Evolutionary conservation across 176 grass and related monocot genomes (phyloP).

Genomic region (Pharus latifolius): DNA sequence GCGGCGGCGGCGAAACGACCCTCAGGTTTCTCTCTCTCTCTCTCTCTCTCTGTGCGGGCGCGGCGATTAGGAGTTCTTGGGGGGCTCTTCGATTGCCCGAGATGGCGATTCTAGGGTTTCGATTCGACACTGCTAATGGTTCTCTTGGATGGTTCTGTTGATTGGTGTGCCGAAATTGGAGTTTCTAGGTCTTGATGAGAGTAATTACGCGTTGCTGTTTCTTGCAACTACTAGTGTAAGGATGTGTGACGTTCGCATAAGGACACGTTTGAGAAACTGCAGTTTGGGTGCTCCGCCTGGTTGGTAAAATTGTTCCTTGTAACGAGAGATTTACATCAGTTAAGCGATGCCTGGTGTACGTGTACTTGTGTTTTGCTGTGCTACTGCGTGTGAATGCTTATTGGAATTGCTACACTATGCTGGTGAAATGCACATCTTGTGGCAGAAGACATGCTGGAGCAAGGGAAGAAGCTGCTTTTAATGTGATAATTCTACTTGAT

Average conservation of each 20-base stretch:
- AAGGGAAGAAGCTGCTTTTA: not conserved
- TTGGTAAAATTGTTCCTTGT: too few relatives aligned
- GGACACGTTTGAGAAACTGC: not conserved
- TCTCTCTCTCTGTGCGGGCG: not conserved
- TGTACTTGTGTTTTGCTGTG: not conserved
- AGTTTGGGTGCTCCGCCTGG: not conserved
- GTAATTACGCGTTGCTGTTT: too few relatives aligned
- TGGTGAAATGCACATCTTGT: too few relatives aligned
- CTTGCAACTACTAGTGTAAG: too few relatives aligned
- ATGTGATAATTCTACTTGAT: not conserved
- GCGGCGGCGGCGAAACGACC: not conserved
- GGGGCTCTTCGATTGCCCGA: too few relatives aligned
- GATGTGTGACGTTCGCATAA: too few relatives aligned
- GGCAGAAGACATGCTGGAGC: not conserved
- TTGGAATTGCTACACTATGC: too few relatives aligned
- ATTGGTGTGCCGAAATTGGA: not conserved
- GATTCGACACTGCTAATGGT: not conserved
- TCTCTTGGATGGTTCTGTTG: not conserved
- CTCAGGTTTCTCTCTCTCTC: conserved; percentile 9
- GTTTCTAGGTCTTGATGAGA: not conserved
- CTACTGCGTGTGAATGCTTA: too few relatives aligned
- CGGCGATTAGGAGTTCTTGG: not conserved
- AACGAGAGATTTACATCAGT: not conserved
- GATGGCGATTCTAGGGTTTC: not conserved
- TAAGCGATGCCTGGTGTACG: not conserved